These are phyloP conservation scores for Leucocoprinus leucothites DNA, from an alignment of 768 basidiomycete species.

Conservation along the genomic window DNA sequence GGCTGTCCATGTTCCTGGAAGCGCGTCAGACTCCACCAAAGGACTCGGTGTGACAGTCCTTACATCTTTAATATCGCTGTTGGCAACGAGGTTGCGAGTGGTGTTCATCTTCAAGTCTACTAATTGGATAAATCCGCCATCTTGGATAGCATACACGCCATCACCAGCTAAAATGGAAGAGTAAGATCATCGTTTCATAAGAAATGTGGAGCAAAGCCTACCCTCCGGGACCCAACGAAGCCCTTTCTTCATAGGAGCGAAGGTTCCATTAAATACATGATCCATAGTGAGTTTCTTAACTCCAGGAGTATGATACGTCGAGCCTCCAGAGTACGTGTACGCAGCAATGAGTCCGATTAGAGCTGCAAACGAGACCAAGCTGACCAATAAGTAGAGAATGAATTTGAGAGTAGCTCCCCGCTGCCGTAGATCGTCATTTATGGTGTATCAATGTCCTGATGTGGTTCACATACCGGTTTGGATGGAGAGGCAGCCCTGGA, in stretches of 20 bases:
- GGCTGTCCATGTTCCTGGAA: constrained; percentile 51
- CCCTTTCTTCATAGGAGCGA: constrained; percentile 39
- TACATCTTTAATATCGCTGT: constrained; percentile 65
- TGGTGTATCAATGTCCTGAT: neutral
- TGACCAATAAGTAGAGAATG: constrained; percentile 58
- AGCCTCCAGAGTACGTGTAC: constrained; percentile 58
- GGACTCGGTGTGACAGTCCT: constrained; percentile 14
- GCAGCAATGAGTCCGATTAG: constrained; percentile 80
- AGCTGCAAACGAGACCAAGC: constrained; percentile 57
- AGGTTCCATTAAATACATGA: constrained; percentile 92
- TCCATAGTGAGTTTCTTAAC: constrained; percentile 77
- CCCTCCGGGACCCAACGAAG: constrained; percentile 94
- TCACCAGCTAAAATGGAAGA: constrained; percentile 70
- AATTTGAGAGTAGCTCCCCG: constrained; percentile 44
- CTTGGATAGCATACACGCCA: constrained; percentile 76
- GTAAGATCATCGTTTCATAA: neutral
- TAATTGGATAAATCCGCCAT: constrained; percentile 67
- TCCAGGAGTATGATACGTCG: constrained; percentile 49
- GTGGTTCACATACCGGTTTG: constrained; percentile 1
- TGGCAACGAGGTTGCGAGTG: constrained; percentile 57
- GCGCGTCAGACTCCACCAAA: neutral
- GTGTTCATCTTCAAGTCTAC: constrained; percentile 77
- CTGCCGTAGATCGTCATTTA: neutral
- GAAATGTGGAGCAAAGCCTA: constrained; percentile 27
- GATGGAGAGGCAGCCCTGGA: constrained; percentile 10